Evolutionary conservation across 805 yeast species (phyloP).

Genomic region (Vanderwaltozyma tropicalis): DNA sequence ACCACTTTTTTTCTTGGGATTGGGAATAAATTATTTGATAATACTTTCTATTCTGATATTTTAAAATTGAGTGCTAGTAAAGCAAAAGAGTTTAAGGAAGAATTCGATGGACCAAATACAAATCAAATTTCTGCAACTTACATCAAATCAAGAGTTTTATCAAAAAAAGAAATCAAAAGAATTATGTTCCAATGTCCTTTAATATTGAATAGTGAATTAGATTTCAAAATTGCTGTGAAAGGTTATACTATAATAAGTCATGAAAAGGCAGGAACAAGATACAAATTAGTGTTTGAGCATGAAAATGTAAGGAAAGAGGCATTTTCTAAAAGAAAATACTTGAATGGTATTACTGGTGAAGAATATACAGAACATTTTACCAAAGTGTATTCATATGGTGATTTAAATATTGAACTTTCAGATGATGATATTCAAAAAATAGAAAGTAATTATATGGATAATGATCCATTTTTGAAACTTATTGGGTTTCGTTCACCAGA

Average conservation of each 20-base stretch:
- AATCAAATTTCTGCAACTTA: constrained; percentile 33
- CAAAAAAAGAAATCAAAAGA: constrained; percentile 53
- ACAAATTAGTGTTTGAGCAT: constrained; percentile 43
- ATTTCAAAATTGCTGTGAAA: constrained; percentile 50
- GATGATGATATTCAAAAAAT: constrained; percentile 30
- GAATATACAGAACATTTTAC: constrained; percentile 29
- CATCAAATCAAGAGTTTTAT: constrained; percentile 39
- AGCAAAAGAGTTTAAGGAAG: constrained; percentile 10
- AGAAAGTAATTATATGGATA: constrained; percentile 25
- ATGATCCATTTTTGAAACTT: constrained; percentile 46
- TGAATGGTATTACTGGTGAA: constrained; percentile 36
- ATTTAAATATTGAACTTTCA: constrained; percentile 32
- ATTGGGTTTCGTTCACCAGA: constrained; percentile 52
- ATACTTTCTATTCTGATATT: constrained; percentile 43
- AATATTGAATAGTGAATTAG: constrained; percentile 37
- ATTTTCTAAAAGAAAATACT: constrained; percentile 33
- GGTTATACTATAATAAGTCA: constrained; percentile 59
- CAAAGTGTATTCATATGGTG: constrained; percentile 38
- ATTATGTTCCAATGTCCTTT: constrained; percentile 53
- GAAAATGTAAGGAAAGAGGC: constrained; percentile 45
- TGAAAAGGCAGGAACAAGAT: constrained; percentile 38
- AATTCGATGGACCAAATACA: constrained; percentile 32
- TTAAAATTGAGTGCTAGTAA: constrained; percentile 27
- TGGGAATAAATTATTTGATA: constrained; percentile 32
- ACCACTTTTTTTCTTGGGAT: constrained; percentile 52